Base-by-base conservation (phyloP, 2,329 filamentous ascomycete species). In the Fusarium irregulare region DNA sequence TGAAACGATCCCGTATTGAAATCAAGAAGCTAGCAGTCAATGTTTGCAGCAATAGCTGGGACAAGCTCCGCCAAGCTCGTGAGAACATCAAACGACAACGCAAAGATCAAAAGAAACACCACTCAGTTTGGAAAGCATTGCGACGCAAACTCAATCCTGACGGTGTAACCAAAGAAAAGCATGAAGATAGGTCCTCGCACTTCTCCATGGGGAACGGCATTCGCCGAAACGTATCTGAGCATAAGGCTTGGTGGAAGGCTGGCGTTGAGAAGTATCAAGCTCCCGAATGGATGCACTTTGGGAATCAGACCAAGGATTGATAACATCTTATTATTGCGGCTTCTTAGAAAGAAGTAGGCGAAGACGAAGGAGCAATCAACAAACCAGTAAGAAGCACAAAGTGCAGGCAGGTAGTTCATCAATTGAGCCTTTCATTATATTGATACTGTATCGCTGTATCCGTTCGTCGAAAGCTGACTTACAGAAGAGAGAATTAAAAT, bases 241-340 rank as follows among this genome's bases (percentile, higher is more conserved):
- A 74, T 32, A 68, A 77, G 34, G 75, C 77, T 18, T 81, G 80
- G 79, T 81, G 80, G 80, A 75, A 70, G 48, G 78, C 78, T 10
- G 79, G 78, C 6, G 76, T 78, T 6, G 73, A 73, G 23, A 77
- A 72, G 60, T 81, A 77, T 57, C 75, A 72, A 20, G 76, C 76
- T 14, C 77, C 78, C 7, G 60, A 71, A 23, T 80, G 78, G 77
- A 77, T 79, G 71, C 61, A 68, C 37, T 79, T 80, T 68, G 66
- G 66, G 21, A 34, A 55, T 42, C 60, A 48, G 28, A 49, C 49
- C 5, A 37, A 41, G 47, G 16, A 46, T 49, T 9, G 16, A 49
- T 49, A 9, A 18, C 8, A 40, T 20, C 21, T 14, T 45, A 25
- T 10, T 18, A 41, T 21, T 12, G 14, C 8, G 40, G 25, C 20